Evolutionary conservation across 371 early-diverging fungal genomes (phyloP), one percentile per base, ranked within the genome.

Genomic region (Zychaea mexicana): DNA sequence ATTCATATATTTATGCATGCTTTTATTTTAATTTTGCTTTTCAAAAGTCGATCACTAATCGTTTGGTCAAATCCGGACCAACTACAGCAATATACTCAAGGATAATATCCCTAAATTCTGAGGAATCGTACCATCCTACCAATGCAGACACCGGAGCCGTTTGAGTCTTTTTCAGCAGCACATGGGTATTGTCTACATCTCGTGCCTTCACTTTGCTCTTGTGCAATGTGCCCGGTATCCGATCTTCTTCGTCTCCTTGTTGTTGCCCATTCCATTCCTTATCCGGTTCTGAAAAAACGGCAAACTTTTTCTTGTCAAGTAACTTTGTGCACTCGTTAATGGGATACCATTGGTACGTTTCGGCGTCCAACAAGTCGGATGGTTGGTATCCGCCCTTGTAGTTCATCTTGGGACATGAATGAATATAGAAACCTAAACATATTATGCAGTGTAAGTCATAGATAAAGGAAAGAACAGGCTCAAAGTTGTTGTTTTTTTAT

Each of bases 331-430:
- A 76, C 22, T 70, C 62, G 0, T 60, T 49, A 32, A 73, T 63
- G 1, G 76, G 72, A 49, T 74, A 68, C 85, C 85, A 85, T 28
- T 52, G 56, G 61, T 80, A 77, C 15, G 71, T 72, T 12, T 76
- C 66, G 8, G 86, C 82, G 60, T 94, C 94, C 32, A 94, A 72
- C 31, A 98, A 72, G 26, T 90, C 90, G 0, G 94, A 92, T 0
- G 97, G 97, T 17, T 83, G 74, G 72, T 91, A 96, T 31, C 89
- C 86, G 3, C 86, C 94, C 71, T 98, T 98, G 76, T 98, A 98
- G 2, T 80, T 76, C 97, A 98, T 97, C 70, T 98, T 97, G 15
- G 81, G 83, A 65, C 97, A 97, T 6, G 83, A 72, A 55, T 96
- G 94, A 38, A 98, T 92, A 71, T 94, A 97, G 67, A 83, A 96